phyloP scores from a whole-genome alignment of 2,329 filamentous ascomycete genomes.

The Geosmithia putterillii region DNA sequence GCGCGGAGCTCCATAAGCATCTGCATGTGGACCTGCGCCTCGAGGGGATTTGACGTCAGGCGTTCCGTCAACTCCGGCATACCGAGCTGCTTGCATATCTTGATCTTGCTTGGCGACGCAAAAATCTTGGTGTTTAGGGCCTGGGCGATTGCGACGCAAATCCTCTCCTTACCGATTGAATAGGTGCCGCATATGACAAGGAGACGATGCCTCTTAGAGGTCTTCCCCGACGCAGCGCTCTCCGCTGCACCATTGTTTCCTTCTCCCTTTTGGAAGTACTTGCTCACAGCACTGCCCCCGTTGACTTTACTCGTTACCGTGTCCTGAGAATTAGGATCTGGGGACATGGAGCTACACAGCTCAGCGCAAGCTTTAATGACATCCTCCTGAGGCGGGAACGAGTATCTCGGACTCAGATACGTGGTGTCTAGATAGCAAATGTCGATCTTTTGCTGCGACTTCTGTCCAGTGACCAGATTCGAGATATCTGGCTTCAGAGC shows the following conservation, averaged over 20 bases:
- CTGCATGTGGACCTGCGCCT: constrained; percentile 96
- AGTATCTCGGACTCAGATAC: constrained; percentile 89
- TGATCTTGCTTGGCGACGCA: constrained; percentile 69
- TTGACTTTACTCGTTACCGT: constrained; percentile 26
- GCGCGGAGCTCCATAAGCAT: constrained; percentile 87
- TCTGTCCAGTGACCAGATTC: constrained; percentile 59
- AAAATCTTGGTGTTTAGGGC: constrained; percentile 83
- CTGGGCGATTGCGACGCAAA: constrained; percentile 83
- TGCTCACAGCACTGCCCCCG: constrained; percentile 33
- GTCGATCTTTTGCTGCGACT: constrained; percentile 76
- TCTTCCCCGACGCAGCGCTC: constrained; percentile 12
- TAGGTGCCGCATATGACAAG: constrained; percentile 94
- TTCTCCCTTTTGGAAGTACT: constrained; percentile 33
- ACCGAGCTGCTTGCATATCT: constrained; percentile 73
- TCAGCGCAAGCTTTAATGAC: constrained; percentile 82
- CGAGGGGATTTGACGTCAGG: constrained; percentile 67
- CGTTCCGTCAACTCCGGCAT: constrained; percentile 69
- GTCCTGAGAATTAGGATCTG: constrained; percentile 41
- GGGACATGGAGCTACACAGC: constrained; percentile 68
- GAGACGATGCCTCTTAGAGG: constrained; percentile 42
- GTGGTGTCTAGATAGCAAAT: constrained; percentile 96
- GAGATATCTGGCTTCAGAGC: constrained; percentile 63
- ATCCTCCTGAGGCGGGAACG: constrained; percentile 79
- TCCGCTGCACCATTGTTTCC: constrained; percentile 14
- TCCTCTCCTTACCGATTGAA: constrained; percentile 93